Base-by-base conservation (phyloP, 1,284 basidiomycete species). In the Testicularia cyperi region DNA sequence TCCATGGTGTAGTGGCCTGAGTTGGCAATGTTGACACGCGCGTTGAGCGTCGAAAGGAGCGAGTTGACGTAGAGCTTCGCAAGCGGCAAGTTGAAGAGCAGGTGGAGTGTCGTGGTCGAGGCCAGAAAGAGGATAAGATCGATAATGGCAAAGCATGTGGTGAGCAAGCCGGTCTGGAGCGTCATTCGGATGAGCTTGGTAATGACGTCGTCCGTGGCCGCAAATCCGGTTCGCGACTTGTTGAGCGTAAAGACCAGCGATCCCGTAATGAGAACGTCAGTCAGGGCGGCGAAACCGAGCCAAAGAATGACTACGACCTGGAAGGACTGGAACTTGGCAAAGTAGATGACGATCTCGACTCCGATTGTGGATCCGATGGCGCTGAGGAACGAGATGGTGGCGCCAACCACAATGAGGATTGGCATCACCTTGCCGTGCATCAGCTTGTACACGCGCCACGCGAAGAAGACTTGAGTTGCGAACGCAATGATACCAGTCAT, bases 51-150 rank as follows among this genome's bases (percentile, higher is more conserved):
- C n/a, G 66, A 66, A 13, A 72, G 63, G 34, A 72, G 45, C 38
- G 70, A 67, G 61, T 72, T 72, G 70, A 66, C 57, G 38, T 72
- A 72, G 16, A 72, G 66, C 65, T 72, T 72, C 40, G 70, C 62
- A 16, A 70, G 46, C 10, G 70, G 68, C 46, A 72, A 38, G 52
- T 70, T 70, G 60, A 72, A 72, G 35, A 72, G 48, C 35, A 72
- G 34, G 38, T 72, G 70, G 2, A 70, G 47, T 13, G 63, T 70
- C 14, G 58, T 56, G 24, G 63, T 66, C 13, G 58, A 67, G 22
- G 54, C 53, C 9, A 66, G 43, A 63, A 71, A 72, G 13, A 70
- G 58, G 24, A 72, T 44, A 10, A 72, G 41, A 42, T 72, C 70
- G 44, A 67, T 28, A n/a, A 44, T 47, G 45, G 70, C 70, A 26